A percentile compares a stretch with the other conserved stretches of the same genome.
Evolutionary conservation across 768 basidiomycete genomes (phyloP).

Genomic region (Mycena vitilis): DNA sequence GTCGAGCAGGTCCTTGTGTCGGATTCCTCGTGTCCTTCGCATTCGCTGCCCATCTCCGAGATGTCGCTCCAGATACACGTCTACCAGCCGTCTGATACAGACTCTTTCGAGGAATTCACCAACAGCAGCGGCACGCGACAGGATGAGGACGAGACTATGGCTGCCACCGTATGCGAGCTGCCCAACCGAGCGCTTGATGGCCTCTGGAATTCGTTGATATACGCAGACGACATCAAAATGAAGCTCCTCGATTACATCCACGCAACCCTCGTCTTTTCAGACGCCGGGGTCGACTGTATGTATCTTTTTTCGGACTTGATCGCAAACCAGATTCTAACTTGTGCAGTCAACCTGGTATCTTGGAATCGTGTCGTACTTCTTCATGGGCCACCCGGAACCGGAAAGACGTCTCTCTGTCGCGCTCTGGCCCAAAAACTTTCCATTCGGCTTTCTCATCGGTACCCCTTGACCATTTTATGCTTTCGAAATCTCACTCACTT

Average conservation of each 20-base stretch:
- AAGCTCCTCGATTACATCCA: conserved; percentile 94
- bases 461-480: conserved; percentile 11
- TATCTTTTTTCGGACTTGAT: conserved; percentile 19
- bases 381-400: conserved; percentile 97
- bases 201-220: conserved; percentile 93
- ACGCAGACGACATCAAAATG: conserved; percentile 83
- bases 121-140: conserved; percentile 61
- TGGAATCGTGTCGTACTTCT: conserved; percentile 97
- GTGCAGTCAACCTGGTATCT: conserved; percentile 86
- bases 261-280: conserved; percentile 92
- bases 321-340: too few relatives aligned
- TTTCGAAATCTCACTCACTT: conserved; percentile 15
- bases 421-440: conserved; percentile 96
- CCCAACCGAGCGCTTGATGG: conserved; percentile 89
- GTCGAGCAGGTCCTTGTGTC: conserved; percentile 83
- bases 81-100: conserved; percentile 81
- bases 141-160: conserved; percentile 84
- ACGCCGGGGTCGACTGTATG: conserved; percentile 87
- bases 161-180: conserved; percentile 90
- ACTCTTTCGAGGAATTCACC: conserved; percentile 80
- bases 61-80: conserved; percentile 84
- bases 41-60: conserved; percentile 65
- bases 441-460: conserved; percentile 90
- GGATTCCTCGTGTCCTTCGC: conserved; percentile 73
- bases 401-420: conserved; percentile 95